Evolutionary conservation across 345 rosid species (phyloP).

Genomic region (Ricinus communis): DNA sequence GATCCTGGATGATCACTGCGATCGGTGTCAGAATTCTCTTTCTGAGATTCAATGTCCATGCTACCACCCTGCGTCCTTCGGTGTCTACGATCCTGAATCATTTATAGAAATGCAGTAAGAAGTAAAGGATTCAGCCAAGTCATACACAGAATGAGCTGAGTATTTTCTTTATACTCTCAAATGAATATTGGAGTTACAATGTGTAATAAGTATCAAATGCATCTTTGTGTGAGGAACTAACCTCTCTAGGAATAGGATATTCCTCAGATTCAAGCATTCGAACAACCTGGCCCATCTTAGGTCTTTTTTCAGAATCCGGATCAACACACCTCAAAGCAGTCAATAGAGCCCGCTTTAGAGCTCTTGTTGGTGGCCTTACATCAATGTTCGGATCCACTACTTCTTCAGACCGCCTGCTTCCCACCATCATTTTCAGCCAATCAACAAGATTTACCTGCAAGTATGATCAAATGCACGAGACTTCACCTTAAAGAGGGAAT

Average conservation of each 20-base stretch:
- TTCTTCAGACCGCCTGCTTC: slow-evolving; percentile 86
- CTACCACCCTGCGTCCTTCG: slow-evolving; percentile 61
- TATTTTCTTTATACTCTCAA: not conserved
- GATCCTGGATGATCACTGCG: slow-evolving; percentile 54
- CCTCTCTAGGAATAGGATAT: slow-evolving; percentile 96
- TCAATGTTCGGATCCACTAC: slow-evolving; percentile 89
- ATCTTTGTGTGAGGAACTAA: slow-evolving; percentile 28
- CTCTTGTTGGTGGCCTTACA: slow-evolving; percentile 81
- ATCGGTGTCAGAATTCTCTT: slow-evolving; percentile 77
- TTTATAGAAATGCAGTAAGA: not conserved
- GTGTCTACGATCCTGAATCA: slow-evolving; percentile 74
- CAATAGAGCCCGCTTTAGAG: slow-evolving; percentile 81
- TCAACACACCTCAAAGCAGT: slow-evolving; percentile 97
- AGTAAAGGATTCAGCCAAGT: not conserved
- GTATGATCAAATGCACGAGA: not conserved
- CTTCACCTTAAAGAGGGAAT: not conserved
- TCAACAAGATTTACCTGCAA: slow-evolving; percentile 91
- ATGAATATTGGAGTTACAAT: not conserved
- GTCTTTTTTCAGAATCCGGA: slow-evolving; percentile 88
- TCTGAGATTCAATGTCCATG: slow-evolving; percentile 67
- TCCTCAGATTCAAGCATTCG: slow-evolving; percentile 99
- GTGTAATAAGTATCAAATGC: not conserved
- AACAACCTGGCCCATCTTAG: slow-evolving; percentile 98
- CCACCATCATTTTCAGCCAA: slow-evolving; percentile 99
- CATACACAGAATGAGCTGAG: not conserved